Base-by-base conservation (phyloP, 2,329 filamentous ascomycete genomes). In the Neofusicoccum kwambonambiense region DNA sequence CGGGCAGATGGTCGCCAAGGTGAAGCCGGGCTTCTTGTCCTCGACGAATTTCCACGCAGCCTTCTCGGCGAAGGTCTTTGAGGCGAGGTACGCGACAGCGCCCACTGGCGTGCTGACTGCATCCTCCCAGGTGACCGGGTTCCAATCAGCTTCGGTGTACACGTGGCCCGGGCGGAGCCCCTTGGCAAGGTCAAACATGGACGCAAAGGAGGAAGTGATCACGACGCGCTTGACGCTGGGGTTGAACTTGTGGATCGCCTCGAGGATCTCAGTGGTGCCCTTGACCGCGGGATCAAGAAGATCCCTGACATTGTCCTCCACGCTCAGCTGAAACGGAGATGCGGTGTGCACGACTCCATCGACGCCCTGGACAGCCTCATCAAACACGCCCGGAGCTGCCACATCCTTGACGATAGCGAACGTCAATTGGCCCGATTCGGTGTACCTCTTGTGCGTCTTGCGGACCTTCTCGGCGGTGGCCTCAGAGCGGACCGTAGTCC, bases 271-370 rank as follows among this genome's bases (percentile, higher is more conserved):
- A 3, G 72, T 74, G 1, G 82, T 79, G 2, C 82, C 81, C 45
- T 81, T 79, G 35, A 83, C 80, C 1, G 81, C 81, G 0, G 82
- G 82, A 3, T 75, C 64, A 2, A 84, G 74, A 0, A 83, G 72
- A 49, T 65, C 63, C 35, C 49, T 22, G n/a, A 65, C 54, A 27
- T 61, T 52, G 39, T 63, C 27, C 61, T 63, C 49, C 11, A 63
- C 61, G n/a, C 27, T 45, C 22, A 52, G 12, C 61, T 63, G 47
- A 37, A 63, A 52, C 17, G 61, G 61, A 64, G 79, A 82, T 6
- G 81, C 81, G 2, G 79, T 75, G 56, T 83, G 81, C n/a, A 83
- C 76, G 0, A 83, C 74, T 0, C 72, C 79, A 22, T 82, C 78
- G 2, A 83, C 74, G 1, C 73, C 80, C 15, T 80, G 70, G 39